phyloP scores from a whole-genome alignment of 192 early-diverging fungal genomes.

The Pilobolus umbonatus region DNA sequence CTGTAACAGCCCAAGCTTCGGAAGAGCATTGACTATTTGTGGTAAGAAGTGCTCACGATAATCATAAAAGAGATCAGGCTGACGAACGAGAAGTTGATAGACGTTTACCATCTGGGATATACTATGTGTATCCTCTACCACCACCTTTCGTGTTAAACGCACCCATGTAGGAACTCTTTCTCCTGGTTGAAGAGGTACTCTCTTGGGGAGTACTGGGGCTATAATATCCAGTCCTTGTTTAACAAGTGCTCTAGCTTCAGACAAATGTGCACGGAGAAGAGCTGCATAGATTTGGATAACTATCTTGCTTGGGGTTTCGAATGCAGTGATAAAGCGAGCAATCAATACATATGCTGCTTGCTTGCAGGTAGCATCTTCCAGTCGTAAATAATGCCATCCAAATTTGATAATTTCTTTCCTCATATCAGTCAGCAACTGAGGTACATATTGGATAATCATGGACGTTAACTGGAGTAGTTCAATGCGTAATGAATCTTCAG shows the following conservation, averaged over 20 bases:
- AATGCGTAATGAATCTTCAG: conserved; percentile 65
- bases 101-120: conserved; percentile 85
- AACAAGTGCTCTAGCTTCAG: conserved; percentile 82
- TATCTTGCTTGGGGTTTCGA: conserved; percentile 86
- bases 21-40: conserved; percentile 80
- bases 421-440: conserved; percentile 67
- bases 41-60: conserved; percentile 85
- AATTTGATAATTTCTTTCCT: conserved; percentile 93
- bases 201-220: conserved; percentile 83
- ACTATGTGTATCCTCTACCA: conserved; percentile 92
- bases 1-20: conserved; percentile 81
- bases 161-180: conserved; percentile 76
- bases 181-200: conserved; percentile 48
- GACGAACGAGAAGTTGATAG: conserved; percentile 87
- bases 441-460: conserved; percentile 78
- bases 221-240: conserved; percentile 93
- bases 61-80: conserved; percentile 87
- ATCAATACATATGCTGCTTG: conserved; percentile 94
- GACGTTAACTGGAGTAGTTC: conserved; percentile 92
- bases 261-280: conserved; percentile 83
- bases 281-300: conserved; percentile 84
- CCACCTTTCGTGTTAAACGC: conserved; percentile 78
- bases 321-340: conserved; percentile 88
- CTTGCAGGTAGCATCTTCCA: conserved; percentile 92
- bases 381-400: conserved; percentile 80